phyloP scores from a whole-genome alignment of 129 eudicot genomes.

The Artemisia tridentata region DNA sequence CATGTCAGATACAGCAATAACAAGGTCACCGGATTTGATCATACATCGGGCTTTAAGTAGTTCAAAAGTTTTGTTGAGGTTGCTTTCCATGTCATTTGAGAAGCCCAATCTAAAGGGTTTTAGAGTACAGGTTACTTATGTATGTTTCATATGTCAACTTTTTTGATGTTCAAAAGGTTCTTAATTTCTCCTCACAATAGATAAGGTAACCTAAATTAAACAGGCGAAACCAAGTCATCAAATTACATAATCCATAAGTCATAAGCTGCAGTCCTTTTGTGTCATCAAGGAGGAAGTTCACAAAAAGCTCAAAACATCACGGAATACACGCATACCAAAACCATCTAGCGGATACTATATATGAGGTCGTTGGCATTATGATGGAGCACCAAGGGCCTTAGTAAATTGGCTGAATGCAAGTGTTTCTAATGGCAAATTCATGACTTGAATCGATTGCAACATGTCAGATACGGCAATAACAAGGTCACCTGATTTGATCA shows the following conservation, averaged over 20 bases:
- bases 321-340: neutral
- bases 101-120: slow-evolving; percentile 81
- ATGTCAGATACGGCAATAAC: slow-evolving; percentile 87
- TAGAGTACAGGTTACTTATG: no score
- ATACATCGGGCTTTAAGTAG: slow-evolving; percentile 90
- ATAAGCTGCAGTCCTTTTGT: neutral
- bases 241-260: slow-evolving; percentile 12
- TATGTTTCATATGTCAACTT: no score
- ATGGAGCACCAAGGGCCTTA: slow-evolving; percentile 13
- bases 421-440: slow-evolving; percentile 64
- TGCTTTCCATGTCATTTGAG: slow-evolving; percentile 86
- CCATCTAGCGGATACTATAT: slow-evolving; percentile 5
- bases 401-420: neutral
- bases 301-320: neutral
- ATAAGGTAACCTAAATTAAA: no score
- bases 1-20: slow-evolving; percentile 88
- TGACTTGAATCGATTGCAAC: slow-evolving; percentile 91
- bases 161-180: no score
- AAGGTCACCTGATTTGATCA: slow-evolving; percentile 88
- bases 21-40: slow-evolving; percentile 88
- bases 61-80: slow-evolving; percentile 75
- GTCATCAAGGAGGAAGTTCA: neutral
- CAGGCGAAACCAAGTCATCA: slow-evolving; percentile 1
- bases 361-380: slow-evolving; percentile 7
- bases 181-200: no score